These are phyloP conservation scores for Suhomyces bolitotheri DNA, from an alignment of 1,139 yeast species.

Conservation along the genomic window DNA sequence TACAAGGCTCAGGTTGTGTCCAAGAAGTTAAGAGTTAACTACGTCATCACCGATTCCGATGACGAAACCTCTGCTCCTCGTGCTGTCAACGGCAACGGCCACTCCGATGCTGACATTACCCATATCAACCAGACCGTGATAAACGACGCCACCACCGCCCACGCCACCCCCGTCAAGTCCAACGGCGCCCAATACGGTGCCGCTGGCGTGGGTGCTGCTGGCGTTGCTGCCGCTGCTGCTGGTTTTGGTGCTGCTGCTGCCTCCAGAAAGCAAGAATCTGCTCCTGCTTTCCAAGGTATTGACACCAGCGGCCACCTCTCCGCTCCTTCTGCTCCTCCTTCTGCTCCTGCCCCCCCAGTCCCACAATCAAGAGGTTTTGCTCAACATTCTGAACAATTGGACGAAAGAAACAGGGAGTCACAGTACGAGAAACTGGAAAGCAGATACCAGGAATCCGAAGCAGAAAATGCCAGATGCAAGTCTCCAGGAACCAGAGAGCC, in stretches of 20 bases:
- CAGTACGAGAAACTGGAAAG: background rate
- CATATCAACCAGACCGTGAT: conserved; percentile 17
- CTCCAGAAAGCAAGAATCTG: conserved; percentile 8
- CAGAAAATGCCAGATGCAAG: background rate
- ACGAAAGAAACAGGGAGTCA: too few relatives aligned
- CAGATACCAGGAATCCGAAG: background rate
- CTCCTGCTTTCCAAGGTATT: conserved; percentile 41
- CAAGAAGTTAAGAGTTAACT: conserved; percentile 78
- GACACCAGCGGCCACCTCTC: conserved; percentile 9
- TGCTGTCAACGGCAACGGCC: conserved; percentile 17
- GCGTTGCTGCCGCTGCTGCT: conserved; percentile 10
- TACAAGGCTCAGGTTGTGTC: conserved; percentile 61
- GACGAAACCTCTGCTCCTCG: conserved; percentile 11
- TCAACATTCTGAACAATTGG: too few relatives aligned
- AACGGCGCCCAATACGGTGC: conserved; percentile 8
- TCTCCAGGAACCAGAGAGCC: conserved; percentile 6
- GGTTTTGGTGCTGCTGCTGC: conserved; percentile 17
- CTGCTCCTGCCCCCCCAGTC: conserved; percentile 12
- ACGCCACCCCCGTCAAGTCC: conserved; percentile 18
- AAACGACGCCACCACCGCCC: conserved; percentile 17
- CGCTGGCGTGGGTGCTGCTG: conserved; percentile 10
- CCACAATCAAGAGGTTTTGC: conserved; percentile 5
- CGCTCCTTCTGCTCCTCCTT: conserved; percentile 9
- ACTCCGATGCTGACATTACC: conserved; percentile 11
- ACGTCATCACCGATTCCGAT: conserved; percentile 39